phyloP scores from a whole-genome alignment of 2,329 filamentous ascomycete species.

The Aspergillus sp. region DNA sequence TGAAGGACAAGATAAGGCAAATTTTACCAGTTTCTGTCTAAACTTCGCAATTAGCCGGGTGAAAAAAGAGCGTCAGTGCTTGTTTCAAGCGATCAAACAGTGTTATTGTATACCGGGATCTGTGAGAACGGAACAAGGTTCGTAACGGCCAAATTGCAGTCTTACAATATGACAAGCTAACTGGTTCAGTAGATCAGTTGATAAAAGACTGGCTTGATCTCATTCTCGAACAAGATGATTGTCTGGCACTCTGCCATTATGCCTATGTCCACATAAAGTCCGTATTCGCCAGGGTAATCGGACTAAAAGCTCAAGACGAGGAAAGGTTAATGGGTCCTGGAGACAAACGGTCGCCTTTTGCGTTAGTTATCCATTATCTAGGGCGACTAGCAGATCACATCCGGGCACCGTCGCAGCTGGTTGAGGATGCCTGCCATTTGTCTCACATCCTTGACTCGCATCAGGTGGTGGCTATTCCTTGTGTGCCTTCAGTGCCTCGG shows the following conservation, averaged over 20 bases:
- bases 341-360: slow-evolving; percentile 26
- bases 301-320: slow-evolving; percentile 5
- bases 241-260: slow-evolving; percentile 16
- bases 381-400: slow-evolving; percentile 50
- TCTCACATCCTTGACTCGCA: slow-evolving; percentile 33
- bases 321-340: slow-evolving; percentile 4
- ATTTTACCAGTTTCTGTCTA: slow-evolving; percentile 15
- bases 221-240: background rate
- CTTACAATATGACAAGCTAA: slow-evolving; percentile 2
- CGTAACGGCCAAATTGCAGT: background rate
- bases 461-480: slow-evolving; percentile 26
- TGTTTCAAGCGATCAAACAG: slow-evolving; percentile 10
- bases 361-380: slow-evolving; percentile 43
- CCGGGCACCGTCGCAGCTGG: slow-evolving; percentile 41
- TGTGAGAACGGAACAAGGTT: slow-evolving; percentile 10
- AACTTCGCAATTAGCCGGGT: slow-evolving; percentile 17
- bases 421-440: slow-evolving; percentile 37
- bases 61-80: slow-evolving; percentile 8
- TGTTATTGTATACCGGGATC: slow-evolving; percentile 11
- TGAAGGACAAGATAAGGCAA: background rate
- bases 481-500: slow-evolving; percentile 14
- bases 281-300: slow-evolving; percentile 1
- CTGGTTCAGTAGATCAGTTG: background rate
- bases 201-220: slow-evolving; percentile 1
- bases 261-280: slow-evolving; percentile 18